Percentiles rank a stretch among this genome's conserved stretches.
phyloP scores from a whole-genome alignment of 1,284 basidiomycete genomes.

The Austroboletus olivaceoglutinosus region DNA sequence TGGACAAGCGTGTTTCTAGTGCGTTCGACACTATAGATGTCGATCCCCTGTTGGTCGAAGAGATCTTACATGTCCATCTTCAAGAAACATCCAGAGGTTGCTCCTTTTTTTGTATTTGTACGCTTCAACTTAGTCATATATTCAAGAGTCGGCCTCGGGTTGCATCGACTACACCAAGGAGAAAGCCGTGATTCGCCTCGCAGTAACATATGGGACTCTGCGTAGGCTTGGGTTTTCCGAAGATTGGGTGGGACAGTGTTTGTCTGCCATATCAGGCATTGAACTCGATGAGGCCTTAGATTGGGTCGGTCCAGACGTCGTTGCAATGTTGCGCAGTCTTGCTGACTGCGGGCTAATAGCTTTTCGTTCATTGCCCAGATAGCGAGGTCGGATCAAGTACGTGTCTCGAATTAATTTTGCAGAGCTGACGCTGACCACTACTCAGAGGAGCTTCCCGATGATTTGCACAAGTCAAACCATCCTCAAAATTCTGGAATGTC shows the following conservation, averaged over 20 bases:
- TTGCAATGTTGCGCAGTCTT: neutral
- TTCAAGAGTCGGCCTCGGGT: constrained; percentile 33
- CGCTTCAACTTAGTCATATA: constrained; percentile 3
- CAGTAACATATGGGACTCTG: constrained; percentile 81
- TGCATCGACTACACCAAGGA: constrained; percentile 59
- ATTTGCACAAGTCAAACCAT: constrained; percentile 4
- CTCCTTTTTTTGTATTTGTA: constrained; percentile 1
- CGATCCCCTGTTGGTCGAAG: constrained; percentile 57
- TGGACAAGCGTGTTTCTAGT: constrained; percentile 76
- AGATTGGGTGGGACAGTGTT: constrained; percentile 66
- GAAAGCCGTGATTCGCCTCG: constrained; percentile 70
- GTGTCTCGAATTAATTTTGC: constrained; percentile 5
- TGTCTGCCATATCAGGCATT: constrained; percentile 59
- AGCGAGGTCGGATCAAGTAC: constrained; percentile 52
- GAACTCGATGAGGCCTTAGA: constrained; percentile 91
- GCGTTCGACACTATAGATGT: constrained; percentile 66
- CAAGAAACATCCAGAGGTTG: constrained; percentile 26
- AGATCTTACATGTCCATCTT: constrained; percentile 54
- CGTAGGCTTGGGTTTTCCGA: constrained; percentile 80
- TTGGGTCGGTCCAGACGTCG: constrained; percentile 61
- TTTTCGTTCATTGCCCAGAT: constrained; percentile 66
- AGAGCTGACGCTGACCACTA: constrained; percentile 3
- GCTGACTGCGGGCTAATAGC: constrained; percentile 42
- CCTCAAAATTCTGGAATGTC: constrained; percentile 1
- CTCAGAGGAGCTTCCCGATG: constrained; percentile 11